Conservation (phyloP, 2,329 filamentous ascomycete species). For the Venturia oleaginea region DNA sequence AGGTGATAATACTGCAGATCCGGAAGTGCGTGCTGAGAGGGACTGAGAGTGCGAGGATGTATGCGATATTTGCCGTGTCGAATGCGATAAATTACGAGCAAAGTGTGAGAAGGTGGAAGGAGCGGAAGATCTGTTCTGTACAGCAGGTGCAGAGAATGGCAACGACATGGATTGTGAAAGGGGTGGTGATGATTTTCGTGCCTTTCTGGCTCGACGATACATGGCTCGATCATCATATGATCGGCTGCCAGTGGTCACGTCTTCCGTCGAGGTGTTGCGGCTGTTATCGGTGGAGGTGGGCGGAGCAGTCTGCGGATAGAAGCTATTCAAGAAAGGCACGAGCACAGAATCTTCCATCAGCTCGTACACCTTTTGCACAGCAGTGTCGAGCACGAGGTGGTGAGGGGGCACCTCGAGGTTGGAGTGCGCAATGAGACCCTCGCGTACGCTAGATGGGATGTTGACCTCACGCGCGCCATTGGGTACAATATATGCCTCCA, state of each 20-base stretch:
- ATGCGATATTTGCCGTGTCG: conserved; percentile 6
- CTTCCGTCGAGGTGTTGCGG: conserved; percentile 30
- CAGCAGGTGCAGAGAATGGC: conserved; percentile 21
- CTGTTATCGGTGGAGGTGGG: conserved; percentile 25
- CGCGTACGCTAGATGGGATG: conserved; percentile 74
- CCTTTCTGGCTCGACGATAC: conserved; percentile 14
- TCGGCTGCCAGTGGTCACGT: conserved; percentile 24
- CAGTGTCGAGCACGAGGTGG: conserved; percentile 69
- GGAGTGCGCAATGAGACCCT: conserved; percentile 61
- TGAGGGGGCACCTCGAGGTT: conserved; percentile 52
- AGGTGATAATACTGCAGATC: conserved; percentile 6
- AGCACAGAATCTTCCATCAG: conserved; percentile 96
- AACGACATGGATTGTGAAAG: conserved; percentile 21
- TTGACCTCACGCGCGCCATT: conserved; percentile 85
- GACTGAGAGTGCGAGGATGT: conserved; percentile 17
- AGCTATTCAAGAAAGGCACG: conserved; percentile 76
- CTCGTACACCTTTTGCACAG: conserved; percentile 83
- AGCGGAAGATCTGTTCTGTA: conserved; percentile 27
- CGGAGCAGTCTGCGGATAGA: conserved; percentile 41
- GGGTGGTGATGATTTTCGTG: conserved; percentile 13
- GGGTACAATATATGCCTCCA: conserved; percentile 82
- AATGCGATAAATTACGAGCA: conserved; percentile 13
- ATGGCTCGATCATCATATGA: conserved; percentile 33
- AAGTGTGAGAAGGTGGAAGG: conserved; percentile 30
- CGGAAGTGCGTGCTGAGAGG: conserved; percentile 20